Evolutionary conservation across 2,329 filamentous ascomycete species (phyloP).

Genomic region (Dactylellina drechsleri): DNA sequence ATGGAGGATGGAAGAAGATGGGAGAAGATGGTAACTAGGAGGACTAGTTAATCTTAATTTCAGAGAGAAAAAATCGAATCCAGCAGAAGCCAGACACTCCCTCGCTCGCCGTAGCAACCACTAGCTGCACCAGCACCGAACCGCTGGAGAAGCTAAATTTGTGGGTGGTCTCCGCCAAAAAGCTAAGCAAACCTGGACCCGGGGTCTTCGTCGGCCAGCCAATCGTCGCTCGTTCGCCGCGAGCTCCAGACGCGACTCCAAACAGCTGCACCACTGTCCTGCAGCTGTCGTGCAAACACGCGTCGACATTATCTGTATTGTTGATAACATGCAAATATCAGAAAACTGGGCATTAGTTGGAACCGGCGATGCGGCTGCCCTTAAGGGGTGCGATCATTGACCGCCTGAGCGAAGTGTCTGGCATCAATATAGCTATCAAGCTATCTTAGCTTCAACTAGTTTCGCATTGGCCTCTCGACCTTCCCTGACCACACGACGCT

Average conservation of each 20-base stretch:
- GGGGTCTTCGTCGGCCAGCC: constrained; percentile 23
- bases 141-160: constrained; percentile 20
- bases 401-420: no score
- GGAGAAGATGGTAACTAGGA: not conserved
- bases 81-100: not conserved
- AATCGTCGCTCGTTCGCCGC: constrained; percentile 22
- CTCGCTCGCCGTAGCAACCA: not conserved
- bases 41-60: no score
- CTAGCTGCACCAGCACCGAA: not conserved
- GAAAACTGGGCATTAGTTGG: no score
- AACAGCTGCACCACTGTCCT: constrained; percentile 6
- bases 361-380: no score
- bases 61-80: not conserved
- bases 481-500: no score
- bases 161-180: constrained; percentile 1
- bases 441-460: no score
- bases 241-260: constrained; percentile 30
- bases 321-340: no score
- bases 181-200: constrained; percentile 12
- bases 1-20: constrained; percentile 13
- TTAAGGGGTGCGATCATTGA: no score
- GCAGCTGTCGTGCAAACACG: constrained; percentile 17
- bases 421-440: no score
- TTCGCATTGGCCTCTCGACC: no score
- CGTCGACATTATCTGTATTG: not conserved